Evolutionary conservation across 2,329 filamentous ascomycete species (phyloP).

Genomic region (Fusarium temperatum): DNA sequence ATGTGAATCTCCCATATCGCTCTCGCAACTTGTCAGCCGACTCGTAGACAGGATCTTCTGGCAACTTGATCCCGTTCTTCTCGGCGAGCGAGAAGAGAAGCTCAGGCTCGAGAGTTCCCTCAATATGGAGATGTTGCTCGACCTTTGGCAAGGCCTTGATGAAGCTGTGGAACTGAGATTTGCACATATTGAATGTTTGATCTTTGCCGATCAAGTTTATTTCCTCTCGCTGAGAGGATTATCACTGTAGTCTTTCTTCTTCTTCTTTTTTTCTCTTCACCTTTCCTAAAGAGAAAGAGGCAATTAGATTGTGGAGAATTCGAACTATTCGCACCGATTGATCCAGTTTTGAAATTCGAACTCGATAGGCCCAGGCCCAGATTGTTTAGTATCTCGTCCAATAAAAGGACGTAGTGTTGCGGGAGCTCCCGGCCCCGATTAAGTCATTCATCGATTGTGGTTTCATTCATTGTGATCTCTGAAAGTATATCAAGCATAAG

Average conservation of each 20-base stretch:
- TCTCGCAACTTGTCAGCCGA: conserved; percentile 66
- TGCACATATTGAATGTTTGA: conserved; percentile 58
- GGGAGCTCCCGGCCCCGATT: conserved; percentile 30
- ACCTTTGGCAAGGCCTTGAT: conserved; percentile 77
- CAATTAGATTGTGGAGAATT: not conserved
- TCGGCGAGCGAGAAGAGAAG: conserved; percentile 75
- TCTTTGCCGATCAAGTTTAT: not conserved
- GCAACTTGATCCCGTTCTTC: conserved; percentile 72
- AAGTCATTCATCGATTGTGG: not conserved
- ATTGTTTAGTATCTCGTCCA: conserved; percentile 12
- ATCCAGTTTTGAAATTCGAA: conserved; percentile 5
- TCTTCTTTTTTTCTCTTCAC: not conserved
- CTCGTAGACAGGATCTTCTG: conserved; percentile 69
- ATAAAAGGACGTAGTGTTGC: conserved; percentile 20
- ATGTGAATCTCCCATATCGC: conserved; percentile 74
- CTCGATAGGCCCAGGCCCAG: conserved; percentile 6
- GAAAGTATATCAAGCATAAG: not conserved
- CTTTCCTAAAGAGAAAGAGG: not conserved
- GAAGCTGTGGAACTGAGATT: conserved; percentile 61
- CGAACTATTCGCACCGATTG: conserved; percentile 12
- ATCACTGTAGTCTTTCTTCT: not conserved
- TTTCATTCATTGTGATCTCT: not conserved
- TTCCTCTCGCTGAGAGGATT: not conserved
- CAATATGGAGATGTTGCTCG: conserved; percentile 84
- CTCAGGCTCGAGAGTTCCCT: conserved; percentile 76